Conservation (phyloP, 352 stramenopile genomes). For the Phytopythium chamaehyphon region DNA sequence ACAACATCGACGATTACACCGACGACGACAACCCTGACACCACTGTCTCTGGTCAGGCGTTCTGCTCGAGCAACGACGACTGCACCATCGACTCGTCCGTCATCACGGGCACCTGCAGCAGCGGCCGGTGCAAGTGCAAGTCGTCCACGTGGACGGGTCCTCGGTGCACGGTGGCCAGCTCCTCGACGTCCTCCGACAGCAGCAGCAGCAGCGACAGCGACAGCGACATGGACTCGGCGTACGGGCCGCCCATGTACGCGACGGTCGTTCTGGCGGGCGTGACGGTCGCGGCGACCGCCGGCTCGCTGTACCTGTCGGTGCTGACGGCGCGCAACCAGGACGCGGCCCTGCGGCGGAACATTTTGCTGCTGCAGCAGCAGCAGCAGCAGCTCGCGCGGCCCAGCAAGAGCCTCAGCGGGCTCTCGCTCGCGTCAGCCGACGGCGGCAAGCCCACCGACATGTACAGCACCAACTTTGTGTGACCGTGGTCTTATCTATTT, state of each 20-base stretch:
- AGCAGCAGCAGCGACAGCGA: neutral
- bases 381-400: too few species aligned
- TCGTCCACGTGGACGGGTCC: conserved; percentile 14
- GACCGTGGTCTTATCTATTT: too few species aligned
- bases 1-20: conserved; percentile 52
- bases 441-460: too few species aligned
- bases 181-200: conserved; percentile 12
- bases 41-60: conserved; percentile 29
- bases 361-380: too few species aligned
- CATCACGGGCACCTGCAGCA: conserved; percentile 14
- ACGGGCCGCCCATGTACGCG: conserved; percentile 14
- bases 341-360: too few species aligned
- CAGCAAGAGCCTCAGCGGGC: too few species aligned
- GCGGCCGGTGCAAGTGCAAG: conserved; percentile 15
- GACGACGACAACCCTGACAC: conserved; percentile 31
- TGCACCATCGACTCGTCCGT: conserved; percentile 27
- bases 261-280: conserved; percentile 14
- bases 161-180: conserved; percentile 12
- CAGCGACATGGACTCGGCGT: conserved; percentile 2
- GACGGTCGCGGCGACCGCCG: conserved; percentile 20
- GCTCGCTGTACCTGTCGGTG: conserved; percentile 17
- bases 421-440: too few species aligned
- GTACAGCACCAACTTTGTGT: neutral
- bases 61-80: conserved; percentile 34
- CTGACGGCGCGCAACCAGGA: too few species aligned